phyloP scores from a whole-genome alignment of 768 basidiomycete genomes.

The Lanmaoa pseudosensibilis region DNA sequence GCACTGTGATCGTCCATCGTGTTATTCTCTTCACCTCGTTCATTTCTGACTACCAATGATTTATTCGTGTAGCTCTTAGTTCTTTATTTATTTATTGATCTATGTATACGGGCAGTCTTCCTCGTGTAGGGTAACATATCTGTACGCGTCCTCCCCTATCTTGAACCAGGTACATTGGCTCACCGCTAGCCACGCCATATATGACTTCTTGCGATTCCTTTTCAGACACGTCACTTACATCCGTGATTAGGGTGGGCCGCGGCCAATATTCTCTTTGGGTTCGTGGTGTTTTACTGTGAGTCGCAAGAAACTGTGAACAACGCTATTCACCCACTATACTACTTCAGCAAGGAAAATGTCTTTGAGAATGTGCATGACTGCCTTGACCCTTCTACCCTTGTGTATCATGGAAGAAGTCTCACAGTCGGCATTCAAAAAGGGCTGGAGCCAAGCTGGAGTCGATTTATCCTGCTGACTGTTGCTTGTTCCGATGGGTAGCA shows the following conservation, averaged over 20 bases:
- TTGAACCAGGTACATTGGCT: constrained; percentile 28
- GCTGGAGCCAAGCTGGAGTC: too few species aligned
- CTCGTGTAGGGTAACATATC: background rate
- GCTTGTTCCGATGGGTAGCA: too few species aligned
- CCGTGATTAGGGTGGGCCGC: constrained; percentile 60
- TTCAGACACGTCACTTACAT: background rate
- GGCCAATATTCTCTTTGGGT: constrained; percentile 67
- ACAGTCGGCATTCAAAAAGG: too few species aligned
- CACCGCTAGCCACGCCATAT: constrained; percentile 71
- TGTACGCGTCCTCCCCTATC: background rate
- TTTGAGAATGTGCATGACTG: background rate
- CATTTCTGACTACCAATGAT: background rate
- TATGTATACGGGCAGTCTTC: background rate
- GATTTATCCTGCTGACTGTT: too few species aligned
- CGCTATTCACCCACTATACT: background rate
- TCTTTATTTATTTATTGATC: background rate
- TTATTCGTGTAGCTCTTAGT: background rate
- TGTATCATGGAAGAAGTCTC: too few species aligned
- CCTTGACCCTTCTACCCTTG: too few species aligned
- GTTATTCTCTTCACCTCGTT: background rate
- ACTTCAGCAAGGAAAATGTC: background rate
- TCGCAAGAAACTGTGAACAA: background rate
- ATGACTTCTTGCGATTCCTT: background rate
- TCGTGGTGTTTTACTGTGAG: constrained; percentile 70
- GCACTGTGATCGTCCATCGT: background rate